Evolutionary conservation across 495 filamentous ascomycete genomes (phyloP).

Genomic region (Xylaria curta): DNA sequence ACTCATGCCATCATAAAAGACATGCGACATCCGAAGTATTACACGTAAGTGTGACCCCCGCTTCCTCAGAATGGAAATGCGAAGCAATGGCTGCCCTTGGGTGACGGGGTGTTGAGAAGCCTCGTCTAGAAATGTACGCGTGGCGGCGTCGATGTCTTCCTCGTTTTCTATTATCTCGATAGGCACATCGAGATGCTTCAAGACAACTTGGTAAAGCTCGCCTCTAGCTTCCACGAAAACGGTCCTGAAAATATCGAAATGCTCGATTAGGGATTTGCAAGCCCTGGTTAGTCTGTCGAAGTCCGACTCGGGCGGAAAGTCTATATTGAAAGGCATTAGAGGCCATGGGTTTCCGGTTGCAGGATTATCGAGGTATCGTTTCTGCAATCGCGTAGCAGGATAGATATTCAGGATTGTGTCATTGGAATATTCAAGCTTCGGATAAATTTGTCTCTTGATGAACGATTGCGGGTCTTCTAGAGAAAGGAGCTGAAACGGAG

Average conservation of each 20-base stretch:
- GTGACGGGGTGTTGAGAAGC: constrained; percentile 20
- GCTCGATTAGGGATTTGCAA: constrained; percentile 19
- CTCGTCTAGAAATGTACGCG: constrained; percentile 15
- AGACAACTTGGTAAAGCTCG: constrained; percentile 24
- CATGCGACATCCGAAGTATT: constrained; percentile 25
- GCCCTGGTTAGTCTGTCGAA: constrained; percentile 7
- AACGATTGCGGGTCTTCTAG: constrained; percentile 9
- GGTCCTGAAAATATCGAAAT: constrained; percentile 28
- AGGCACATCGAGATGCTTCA: constrained; percentile 27
- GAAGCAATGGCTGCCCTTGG: constrained; percentile 23
- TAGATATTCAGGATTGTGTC: constrained; percentile 18
- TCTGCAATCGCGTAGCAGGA: constrained; percentile 26
- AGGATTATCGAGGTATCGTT: constrained; percentile 20
- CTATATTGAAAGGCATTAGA: constrained; percentile 18
- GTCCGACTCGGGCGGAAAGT: constrained; percentile 22
- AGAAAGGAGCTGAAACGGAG: constrained; percentile 13
- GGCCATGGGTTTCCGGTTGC: constrained; percentile 21
- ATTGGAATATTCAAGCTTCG: constrained; percentile 14
- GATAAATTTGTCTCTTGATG: constrained; percentile 14
- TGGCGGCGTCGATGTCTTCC: constrained; percentile 21
- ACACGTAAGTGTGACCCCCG: constrained; percentile 9
- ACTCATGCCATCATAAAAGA: constrained; percentile 24
- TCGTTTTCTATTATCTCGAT: constrained; percentile 21
- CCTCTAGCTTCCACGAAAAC: constrained; percentile 23
- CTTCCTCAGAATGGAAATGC: constrained; percentile 20